Conservation (phyloP, 1,284 basidiomycete genomes). For the Rhodotorula sp. region DNA sequence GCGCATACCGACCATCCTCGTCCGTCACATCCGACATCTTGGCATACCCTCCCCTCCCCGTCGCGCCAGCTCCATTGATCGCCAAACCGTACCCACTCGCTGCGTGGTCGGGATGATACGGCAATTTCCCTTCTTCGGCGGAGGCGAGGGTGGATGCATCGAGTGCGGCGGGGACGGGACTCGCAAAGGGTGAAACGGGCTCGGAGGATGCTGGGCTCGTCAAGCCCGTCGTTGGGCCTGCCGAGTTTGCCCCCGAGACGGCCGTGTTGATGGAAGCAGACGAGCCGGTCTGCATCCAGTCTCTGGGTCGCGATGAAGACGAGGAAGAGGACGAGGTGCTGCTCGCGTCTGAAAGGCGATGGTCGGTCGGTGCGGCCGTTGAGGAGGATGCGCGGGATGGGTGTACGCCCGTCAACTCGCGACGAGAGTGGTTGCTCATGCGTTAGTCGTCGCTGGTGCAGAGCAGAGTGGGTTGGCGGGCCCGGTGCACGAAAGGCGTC, state of each 20-base stretch:
- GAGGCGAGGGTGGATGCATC: not conserved
- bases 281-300: not conserved
- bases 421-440: too few species aligned
- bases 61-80: not conserved
- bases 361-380: too few species aligned
- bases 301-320: not conserved
- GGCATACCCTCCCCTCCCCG: conserved; percentile 5
- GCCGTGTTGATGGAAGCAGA: not conserved
- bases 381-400: too few species aligned
- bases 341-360: not conserved
- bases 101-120: not conserved
- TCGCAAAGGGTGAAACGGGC: conserved; percentile 1
- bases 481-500: too few species aligned
- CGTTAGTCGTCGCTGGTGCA: too few species aligned
- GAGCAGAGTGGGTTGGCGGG: too few species aligned
- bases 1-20: not conserved
- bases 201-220: not conserved
- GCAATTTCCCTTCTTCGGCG: not conserved
- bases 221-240: not conserved
- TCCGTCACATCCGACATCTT: conserved; percentile 7
- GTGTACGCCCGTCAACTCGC: too few species aligned
- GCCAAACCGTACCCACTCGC: not conserved
- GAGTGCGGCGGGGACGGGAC: not conserved
- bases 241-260: not conserved
- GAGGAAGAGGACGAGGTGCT: not conserved